phyloP scores from a whole-genome alignment of 495 filamentous ascomycete genomes.

The Rostrohypoxylon terebratum region DNA sequence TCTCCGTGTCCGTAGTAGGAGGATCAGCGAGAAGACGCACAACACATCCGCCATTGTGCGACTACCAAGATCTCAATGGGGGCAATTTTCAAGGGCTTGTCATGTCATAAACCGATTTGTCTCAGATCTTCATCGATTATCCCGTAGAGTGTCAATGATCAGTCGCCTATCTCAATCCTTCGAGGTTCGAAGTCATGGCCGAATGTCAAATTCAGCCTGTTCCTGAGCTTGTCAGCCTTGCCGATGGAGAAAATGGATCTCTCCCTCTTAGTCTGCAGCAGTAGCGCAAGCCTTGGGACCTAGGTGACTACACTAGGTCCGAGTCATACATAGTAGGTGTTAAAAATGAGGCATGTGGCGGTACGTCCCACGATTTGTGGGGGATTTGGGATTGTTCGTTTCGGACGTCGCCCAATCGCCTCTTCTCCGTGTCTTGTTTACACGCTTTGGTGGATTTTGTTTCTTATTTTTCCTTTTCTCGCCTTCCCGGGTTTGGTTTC shows the following conservation, averaged over 20 bases:
- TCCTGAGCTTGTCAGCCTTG: slow-evolving; percentile 45
- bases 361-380: slow-evolving; percentile 32
- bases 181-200: slow-evolving; percentile 9
- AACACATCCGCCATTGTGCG: slow-evolving; percentile 27
- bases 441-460: neutral
- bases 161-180: slow-evolving; percentile 25
- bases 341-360: neutral
- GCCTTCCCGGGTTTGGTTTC: slow-evolving; percentile 16
- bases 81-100: neutral
- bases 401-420: slow-evolving; percentile 51
- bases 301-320: neutral
- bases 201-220: slow-evolving; percentile 31
- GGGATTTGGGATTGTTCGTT: slow-evolving; percentile 29
- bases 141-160: slow-evolving; percentile 2
- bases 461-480: neutral
- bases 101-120: slow-evolving; percentile 31
- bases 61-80: slow-evolving; percentile 36
- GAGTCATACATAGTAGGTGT: slow-evolving; percentile 8
- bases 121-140: slow-evolving; percentile 38
- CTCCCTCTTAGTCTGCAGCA: slow-evolving; percentile 16
- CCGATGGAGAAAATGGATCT: slow-evolving; percentile 20
- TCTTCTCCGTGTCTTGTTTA: slow-evolving; percentile 29
- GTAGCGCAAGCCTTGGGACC: slow-evolving; percentile 30
- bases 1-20: slow-evolving; percentile 3
- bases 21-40: slow-evolving; percentile 18